phyloP scores from a whole-genome alignment of 164 flowering plant species.

The Annona cherimola region DNA sequence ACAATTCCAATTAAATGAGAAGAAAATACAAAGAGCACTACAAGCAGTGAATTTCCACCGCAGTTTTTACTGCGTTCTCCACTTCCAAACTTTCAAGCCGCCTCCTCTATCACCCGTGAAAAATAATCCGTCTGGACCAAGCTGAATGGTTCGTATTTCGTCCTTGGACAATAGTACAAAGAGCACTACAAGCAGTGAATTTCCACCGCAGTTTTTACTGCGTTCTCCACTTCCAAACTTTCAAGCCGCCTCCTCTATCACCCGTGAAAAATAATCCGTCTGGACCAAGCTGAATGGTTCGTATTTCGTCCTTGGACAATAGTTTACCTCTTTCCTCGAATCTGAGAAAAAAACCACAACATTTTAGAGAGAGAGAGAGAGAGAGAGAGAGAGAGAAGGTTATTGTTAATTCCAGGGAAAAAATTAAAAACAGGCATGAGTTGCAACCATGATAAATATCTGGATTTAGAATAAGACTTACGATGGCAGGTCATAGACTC shows the following conservation, averaged over 20 bases:
- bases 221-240: slow-evolving; percentile 62
- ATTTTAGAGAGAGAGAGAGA: too few relatives aligned
- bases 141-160: slow-evolving; percentile 66
- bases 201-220: too few relatives aligned
- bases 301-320: slow-evolving; percentile 58
- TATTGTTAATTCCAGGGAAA: not conserved
- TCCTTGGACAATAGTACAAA: slow-evolving; percentile 38
- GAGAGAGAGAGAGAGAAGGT: too few relatives aligned
- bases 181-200: not conserved
- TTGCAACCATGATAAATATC: not conserved
- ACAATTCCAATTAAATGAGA: not conserved
- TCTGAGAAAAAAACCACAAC: slow-evolving; percentile 27
- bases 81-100: slow-evolving; percentile 71
- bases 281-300: slow-evolving; percentile 73
- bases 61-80: slow-evolving; percentile 13
- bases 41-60: not conserved
- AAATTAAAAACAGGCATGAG: not conserved
- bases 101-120: slow-evolving; percentile 93
- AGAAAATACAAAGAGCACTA: not conserved
- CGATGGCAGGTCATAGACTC: slow-evolving; percentile 77
- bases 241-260: slow-evolving; percentile 74
- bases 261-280: slow-evolving; percentile 85
- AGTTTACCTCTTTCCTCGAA: slow-evolving; percentile 75
- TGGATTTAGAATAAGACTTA: slow-evolving; percentile 33
- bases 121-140: slow-evolving; percentile 78